Conservation (phyloP, 352 stramenopile species). For the Globisporangium apiculatum region DNA sequence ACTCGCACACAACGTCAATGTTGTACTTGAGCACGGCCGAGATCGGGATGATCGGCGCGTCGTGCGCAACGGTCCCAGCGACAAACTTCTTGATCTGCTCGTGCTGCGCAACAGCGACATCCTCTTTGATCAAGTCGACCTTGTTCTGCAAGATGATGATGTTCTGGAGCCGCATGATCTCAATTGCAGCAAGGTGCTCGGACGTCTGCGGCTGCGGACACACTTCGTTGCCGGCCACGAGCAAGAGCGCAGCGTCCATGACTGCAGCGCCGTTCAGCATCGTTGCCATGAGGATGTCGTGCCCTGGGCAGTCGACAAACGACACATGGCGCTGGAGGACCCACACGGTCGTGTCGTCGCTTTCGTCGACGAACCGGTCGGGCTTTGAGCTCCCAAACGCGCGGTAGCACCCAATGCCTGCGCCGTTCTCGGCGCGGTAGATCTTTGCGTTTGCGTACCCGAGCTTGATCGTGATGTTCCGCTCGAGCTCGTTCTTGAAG, state of each 20-base stretch:
- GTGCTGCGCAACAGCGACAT: constrained; percentile 96
- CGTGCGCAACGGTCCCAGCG: constrained; percentile 89
- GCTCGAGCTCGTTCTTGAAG: constrained; percentile 99
- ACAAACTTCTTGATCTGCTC: constrained; percentile 94
- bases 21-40: constrained; percentile 99
- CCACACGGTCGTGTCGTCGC: constrained; percentile 88
- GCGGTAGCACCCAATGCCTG: constrained; percentile 83
- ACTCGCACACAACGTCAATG: constrained; percentile 99
- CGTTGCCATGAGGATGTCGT: constrained; percentile 99
- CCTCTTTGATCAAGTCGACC: constrained; percentile 99
- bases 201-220: constrained; percentile 99
- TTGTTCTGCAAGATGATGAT: constrained; percentile 99
- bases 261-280: constrained; percentile 99
- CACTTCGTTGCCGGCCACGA: constrained; percentile 97
- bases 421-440: constrained; percentile 88
- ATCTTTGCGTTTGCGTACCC: constrained; percentile 99
- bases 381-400: constrained; percentile 85
- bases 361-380: constrained; percentile 81
- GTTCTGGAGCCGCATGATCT: constrained; percentile 99
- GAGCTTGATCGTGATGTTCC: constrained; percentile 99
- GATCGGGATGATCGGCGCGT: constrained; percentile 99
- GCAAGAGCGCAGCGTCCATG: constrained; percentile 98
- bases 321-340: constrained; percentile 95
- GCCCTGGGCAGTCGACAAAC: constrained; percentile 99
- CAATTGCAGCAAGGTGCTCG: constrained; percentile 99